A percentile compares a stretch with the other conserved stretches of the same genome.
phyloP scores from a whole-genome alignment of 106 monocot species.

The Acorus gramineus region DNA sequence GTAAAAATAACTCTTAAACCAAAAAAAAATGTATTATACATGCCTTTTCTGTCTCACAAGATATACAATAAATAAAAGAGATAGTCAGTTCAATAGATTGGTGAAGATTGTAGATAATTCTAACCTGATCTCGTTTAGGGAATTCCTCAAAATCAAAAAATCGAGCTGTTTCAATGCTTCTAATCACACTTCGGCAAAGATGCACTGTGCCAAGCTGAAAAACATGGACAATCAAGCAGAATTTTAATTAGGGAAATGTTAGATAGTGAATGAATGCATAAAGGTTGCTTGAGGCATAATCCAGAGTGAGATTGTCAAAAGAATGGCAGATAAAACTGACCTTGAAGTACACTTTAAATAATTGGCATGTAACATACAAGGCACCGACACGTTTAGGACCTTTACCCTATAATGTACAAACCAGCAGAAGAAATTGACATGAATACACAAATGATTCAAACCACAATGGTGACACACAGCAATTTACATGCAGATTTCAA shows the following conservation, averaged over 20 bases:
- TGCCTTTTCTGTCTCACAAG: too few relatives aligned
- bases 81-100: background rate
- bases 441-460: too few relatives aligned
- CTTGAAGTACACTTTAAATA: slow-evolving; percentile 95
- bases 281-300: background rate
- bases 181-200: slow-evolving; percentile 84
- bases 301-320: background rate
- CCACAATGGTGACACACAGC: too few relatives aligned
- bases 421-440: background rate
- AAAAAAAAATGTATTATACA: too few relatives aligned
- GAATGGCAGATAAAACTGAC: slow-evolving; percentile 17
- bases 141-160: slow-evolving; percentile 98
- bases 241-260: too few relatives aligned
- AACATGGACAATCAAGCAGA: background rate
- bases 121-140: slow-evolving; percentile 77
- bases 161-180: slow-evolving; percentile 94
- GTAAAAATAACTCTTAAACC: too few relatives aligned
- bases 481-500: too few relatives aligned
- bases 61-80: background rate
- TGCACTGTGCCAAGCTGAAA: slow-evolving; percentile 94
- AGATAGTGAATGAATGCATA: background rate
- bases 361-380: slow-evolving; percentile 79
- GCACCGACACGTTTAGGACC: slow-evolving; percentile 92
- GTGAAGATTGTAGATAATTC: background rate
- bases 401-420: slow-evolving; percentile 51